Conservation (phyloP, 2,329 filamentous ascomycete species). For the Karstenula rhodostoma region DNA sequence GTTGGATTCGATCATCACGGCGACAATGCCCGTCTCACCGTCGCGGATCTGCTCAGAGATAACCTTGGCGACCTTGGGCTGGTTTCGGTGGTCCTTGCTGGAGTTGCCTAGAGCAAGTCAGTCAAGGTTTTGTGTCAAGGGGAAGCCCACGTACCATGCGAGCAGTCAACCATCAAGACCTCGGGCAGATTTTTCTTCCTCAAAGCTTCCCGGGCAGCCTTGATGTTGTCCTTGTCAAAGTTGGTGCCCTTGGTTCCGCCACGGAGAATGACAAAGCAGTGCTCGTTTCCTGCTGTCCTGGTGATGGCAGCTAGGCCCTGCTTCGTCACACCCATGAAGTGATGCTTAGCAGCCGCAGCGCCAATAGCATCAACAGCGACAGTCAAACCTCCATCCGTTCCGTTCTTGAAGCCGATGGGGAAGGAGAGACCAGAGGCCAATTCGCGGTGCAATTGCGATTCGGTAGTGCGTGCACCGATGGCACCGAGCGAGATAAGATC, state of each 20-base stretch:
- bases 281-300: slow-evolving; percentile 90
- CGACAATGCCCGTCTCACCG: slow-evolving; percentile 88
- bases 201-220: slow-evolving; percentile 78
- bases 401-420: slow-evolving; percentile 99
- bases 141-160: slow-evolving; percentile 73
- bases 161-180: slow-evolving; percentile 98
- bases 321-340: slow-evolving; percentile 99
- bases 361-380: slow-evolving; percentile 98
- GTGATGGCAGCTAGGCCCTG: slow-evolving; percentile 95
- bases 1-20: slow-evolving; percentile 99
- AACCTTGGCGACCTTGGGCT: slow-evolving; percentile 87
- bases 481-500: slow-evolving; percentile 95
- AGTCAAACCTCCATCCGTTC: slow-evolving; percentile 88
- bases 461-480: slow-evolving; percentile 94
- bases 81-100: slow-evolving; percentile 96
- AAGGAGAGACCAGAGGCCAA: slow-evolving; percentile 94
- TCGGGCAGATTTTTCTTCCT: slow-evolving; percentile 83
- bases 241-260: slow-evolving; percentile 93
- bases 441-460: slow-evolving; percentile 95
- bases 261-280: slow-evolving; percentile 95
- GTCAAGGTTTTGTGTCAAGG: background rate
- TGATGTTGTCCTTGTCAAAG: slow-evolving; percentile 86
- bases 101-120: slow-evolving; percentile 76
- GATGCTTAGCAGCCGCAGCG: slow-evolving; percentile 78
- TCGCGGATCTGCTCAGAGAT: slow-evolving; percentile 85